Evolutionary conservation across 306 rosid genomes (phyloP), one percentile per base, ranked within the genome.

Genomic region (Gleditsia sinensis): DNA sequence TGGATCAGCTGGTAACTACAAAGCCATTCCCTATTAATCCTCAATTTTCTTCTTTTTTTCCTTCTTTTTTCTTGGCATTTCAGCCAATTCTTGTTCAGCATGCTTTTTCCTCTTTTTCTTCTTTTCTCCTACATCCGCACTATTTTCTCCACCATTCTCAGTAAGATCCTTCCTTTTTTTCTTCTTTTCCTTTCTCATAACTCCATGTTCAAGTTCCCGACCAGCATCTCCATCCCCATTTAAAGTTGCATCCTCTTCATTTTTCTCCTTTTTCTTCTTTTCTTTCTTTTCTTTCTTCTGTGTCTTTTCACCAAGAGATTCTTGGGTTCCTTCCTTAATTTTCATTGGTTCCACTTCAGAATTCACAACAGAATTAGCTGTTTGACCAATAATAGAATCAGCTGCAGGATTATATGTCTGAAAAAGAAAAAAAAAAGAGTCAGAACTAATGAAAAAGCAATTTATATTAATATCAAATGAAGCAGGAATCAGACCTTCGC

Each of bases 391-490:
- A 33, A 45, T 33, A 60, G 67, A 80, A 76, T 94, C 99, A 1
- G 90, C 92, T 6, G 99, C 67, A 9, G 96, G 80, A 78, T 94
- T 94, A 74, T 94, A 94, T n/a, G 95, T 83, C 99, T 94, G 53
- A 80, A 80, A 40, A 36, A 72, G n/a, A n/a, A n/a, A 78, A 78
- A 33, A 3, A 53, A 5, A 64, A 21, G 28, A 73, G 62, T 80
- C 50, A 77, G 36, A 25, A 51, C 1, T 30, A 23, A 16, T 10
- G 4, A 23, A 48, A 76, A 28, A 1, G 6, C 36, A 60, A n/a
- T 5, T 25, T 34, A n/a, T 7, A 33, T 0, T 30, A 66, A 45
- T 1, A 77, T 3, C 64, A 77, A 20, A 64, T 16, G 42, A 56
- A 77, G 37, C 1, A 43, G 53, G 34, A 16, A 64, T 70, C 79